Evolutionary conservation across 2,329 filamentous ascomycete species (phyloP), one percentile per base, ranked within the genome.

Genomic region (Bipolaris oryzae): DNA sequence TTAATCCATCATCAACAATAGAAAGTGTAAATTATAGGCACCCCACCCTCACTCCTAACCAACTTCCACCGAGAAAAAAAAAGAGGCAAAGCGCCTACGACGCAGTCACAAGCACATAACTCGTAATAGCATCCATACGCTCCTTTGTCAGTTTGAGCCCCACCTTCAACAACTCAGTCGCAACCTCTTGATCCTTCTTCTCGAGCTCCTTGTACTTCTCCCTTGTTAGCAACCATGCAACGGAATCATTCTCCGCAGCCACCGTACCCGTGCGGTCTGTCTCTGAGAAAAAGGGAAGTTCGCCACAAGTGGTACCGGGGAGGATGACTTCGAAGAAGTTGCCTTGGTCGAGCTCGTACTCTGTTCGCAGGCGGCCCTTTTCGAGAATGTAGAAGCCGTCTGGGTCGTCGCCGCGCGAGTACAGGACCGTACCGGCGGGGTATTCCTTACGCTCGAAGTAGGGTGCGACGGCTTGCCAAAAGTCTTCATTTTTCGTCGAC

Each of bases 101-200:
- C 21, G 73, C 71, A 50, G 70, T 73, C 21, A 76, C 72, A 60
- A 76, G 72, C 35, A 76, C 72, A 59, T 74, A 75, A 53, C 72
- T 74, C 13, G 85, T 88, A 61, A 88, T 86, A 52, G 84, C 83
- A 69, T 86, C 85, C 92, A 98, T 96, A 65, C 95, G 84, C 83
- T 99, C 95, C 54, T 89, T 96, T 39, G 94, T 98, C 74, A 99
- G 77, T 81, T 96, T 97, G 73, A 99, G 76, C n/a, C 90, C 90
- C 48, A 98, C 87, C 68, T 87, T 88, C 74, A 99, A 76, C 69
- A 99, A 72, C 78, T 99, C 95, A 68, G 86, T 84, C 45, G 92
- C 92, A 55, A 97, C 87, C 38, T 92, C 90, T 0, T 87, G 84
- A 66, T 96, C 85, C 53, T 88, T 82, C 57, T 81, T 81, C 74